Evolutionary conservation across 2,329 filamentous ascomycete genomes (phyloP).

Genomic region (Aspergillus pseudotamarii): DNA sequence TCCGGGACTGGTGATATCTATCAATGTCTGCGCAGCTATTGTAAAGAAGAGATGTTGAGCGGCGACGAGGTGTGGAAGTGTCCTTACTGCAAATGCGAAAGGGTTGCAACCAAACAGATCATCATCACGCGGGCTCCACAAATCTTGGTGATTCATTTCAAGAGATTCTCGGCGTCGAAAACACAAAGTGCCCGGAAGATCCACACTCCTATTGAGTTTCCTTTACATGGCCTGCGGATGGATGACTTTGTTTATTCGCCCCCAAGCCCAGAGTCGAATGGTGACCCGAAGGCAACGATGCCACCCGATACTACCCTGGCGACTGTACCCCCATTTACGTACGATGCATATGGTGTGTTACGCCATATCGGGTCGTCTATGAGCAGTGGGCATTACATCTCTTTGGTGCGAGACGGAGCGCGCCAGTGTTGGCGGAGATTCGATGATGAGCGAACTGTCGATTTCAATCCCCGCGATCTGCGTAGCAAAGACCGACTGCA

Average conservation of each 20-base stretch:
- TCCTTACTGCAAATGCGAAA: slow-evolving; percentile 70
- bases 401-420: slow-evolving; percentile 65
- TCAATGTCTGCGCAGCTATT: slow-evolving; percentile 71
- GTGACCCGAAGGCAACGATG: slow-evolving; percentile 53
- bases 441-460: slow-evolving; percentile 59
- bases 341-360: slow-evolving; percentile 85
- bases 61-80: slow-evolving; percentile 73
- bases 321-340: slow-evolving; percentile 63
- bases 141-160: slow-evolving; percentile 76
- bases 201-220: slow-evolving; percentile 73
- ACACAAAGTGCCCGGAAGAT: slow-evolving; percentile 66
- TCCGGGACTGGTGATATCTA: slow-evolving; percentile 62
- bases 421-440: slow-evolving; percentile 63
- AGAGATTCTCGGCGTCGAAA: slow-evolving; percentile 65
- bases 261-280: slow-evolving; percentile 32
- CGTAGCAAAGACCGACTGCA: slow-evolving; percentile 55
- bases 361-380: slow-evolving; percentile 71
- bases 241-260: slow-evolving; percentile 61
- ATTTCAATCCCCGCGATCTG: slow-evolving; percentile 60
- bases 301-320: slow-evolving; percentile 55
- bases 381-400: slow-evolving; percentile 78
- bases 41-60: slow-evolving; percentile 66
- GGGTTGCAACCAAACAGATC: slow-evolving; percentile 69
- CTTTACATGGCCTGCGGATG: slow-evolving; percentile 70
- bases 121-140: slow-evolving; percentile 78